These are phyloP conservation scores for Isoetes taiwanensis DNA, from an alignment of 75 land plant genomes.

Conservation along the genomic window DNA sequence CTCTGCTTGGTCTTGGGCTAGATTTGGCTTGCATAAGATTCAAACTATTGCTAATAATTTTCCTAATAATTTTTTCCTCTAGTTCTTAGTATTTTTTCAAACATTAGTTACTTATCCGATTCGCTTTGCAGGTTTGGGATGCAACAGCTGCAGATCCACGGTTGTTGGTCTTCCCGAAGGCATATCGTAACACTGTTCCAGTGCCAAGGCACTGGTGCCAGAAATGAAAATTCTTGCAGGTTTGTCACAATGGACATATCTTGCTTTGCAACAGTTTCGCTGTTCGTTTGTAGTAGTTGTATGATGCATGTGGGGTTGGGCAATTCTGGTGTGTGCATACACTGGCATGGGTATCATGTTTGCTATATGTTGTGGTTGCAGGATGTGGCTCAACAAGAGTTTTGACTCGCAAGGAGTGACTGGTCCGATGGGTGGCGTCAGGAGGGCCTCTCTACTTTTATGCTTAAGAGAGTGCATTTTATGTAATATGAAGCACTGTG, in stretches of 20 bases:
- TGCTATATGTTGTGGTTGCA: neutral
- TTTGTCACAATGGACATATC: neutral
- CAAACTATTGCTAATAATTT: no score
- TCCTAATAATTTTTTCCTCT: no score
- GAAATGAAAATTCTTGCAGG: constrained; percentile 2
- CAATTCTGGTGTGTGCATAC: neutral
- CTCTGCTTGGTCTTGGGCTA: no score
- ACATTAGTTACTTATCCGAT: no score
- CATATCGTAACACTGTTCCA: constrained; percentile 1
- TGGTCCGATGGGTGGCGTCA: neutral
- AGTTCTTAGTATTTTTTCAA: no score
- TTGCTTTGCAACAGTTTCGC: neutral
- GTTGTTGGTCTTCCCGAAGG: neutral
- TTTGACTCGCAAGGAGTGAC: neutral
- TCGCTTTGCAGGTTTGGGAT: constrained; percentile 2
- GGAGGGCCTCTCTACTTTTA: no score
- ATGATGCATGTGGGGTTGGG: neutral
- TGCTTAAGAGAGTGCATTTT: no score
- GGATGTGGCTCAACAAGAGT: neutral
- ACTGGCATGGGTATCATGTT: neutral
- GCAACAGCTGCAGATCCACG: constrained; percentile 4
- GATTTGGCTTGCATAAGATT: no score
- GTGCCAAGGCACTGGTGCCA: constrained; percentile 7
- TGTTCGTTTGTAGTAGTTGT: neutral
- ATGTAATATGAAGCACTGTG: no score